Base-by-base conservation (phyloP, 345 rosid genomes). In the Dipteronia sinensis region DNA sequence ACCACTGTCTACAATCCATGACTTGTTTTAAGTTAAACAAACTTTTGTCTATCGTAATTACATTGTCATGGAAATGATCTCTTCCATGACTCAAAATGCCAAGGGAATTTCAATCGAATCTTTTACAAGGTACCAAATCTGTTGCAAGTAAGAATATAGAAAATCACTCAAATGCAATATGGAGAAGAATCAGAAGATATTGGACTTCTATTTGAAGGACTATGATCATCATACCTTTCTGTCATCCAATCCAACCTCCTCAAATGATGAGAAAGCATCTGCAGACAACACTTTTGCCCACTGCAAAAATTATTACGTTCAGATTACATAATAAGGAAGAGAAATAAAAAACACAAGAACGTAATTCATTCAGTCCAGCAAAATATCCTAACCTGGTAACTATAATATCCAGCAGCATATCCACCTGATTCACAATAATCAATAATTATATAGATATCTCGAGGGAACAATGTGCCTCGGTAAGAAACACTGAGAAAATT, bases 221-320 rank as follows among this genome's bases (percentile, higher is more conserved):
- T 72, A 27, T n/a, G 25, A 56, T 42, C 23, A 49, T 46, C 80
- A 62, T 89, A 95, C 99, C 98, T 91, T 84, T 66, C 69, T 79
- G 83, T 93, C 85, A 66, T 92, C 86, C 73, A 93, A 81, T 77
- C 98, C 98, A 81, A 90, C 94, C 55, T 94, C 98, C 89, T 94
- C 98, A 81, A 93, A 93, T 65, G 98, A 95, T 13, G 98, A 94
- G 87, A 95, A 93, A 76, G 98, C 98, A 90, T 95, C 98, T 27
- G 98, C 98, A 62, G 98, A 94, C 76, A 93, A 80, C 61, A 95
- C 98, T 84, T 93, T 95, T 11, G 98, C 97, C 98, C 98, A 93
- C 98, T 95, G 92, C 92, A 89, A 75, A 75, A 75, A 67, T 51
- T 29, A 69, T 19, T 61, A 67, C 23, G 65, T 71, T 84, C 76